Base-by-base conservation (phyloP, 371 early-diverging fungal species). In the Syncephalastrum monosporum region DNA sequence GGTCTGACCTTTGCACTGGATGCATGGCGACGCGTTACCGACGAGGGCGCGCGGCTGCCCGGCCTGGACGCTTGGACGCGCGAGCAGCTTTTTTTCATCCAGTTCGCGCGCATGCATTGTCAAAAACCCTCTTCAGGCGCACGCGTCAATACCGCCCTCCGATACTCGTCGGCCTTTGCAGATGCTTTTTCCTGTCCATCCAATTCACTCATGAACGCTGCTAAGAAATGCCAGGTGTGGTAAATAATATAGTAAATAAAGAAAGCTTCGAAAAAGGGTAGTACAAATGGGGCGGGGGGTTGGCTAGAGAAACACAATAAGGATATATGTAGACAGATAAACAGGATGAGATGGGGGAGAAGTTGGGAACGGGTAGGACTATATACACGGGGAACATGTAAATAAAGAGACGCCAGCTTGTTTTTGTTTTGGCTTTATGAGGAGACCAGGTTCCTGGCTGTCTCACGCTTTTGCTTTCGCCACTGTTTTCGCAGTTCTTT, bases 131-230 rank as follows among this genome's bases (percentile, higher is more conserved):
- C 24, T 16, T 46, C 41, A 3, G 24, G 8, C 52, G 78, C 74
- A 71, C 72, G 93, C 38, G 88, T 89, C 38, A 87, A 85, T 50
- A 88, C 85, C n/a, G 87, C 81, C 1, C 56, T 89, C 25, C 73
- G 73, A 42, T 89, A 90, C 65, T 82, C 85, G 1, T 13, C 53
- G 10, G 77, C 84, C 47, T 92, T 92, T 77, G 71, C 87, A 3
- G 57, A 77, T 23, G 79, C 85, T 10, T 92, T 86, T 63, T 56
- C 66, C 5, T 92, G 93, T 59, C 68, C 71, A 52, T 53, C 54
- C 16, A 79, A 78, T 4, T 61, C 75, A 3, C 47, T 61, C n/a
- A 86, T 86, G 87, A 82, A 85, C 56, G 84, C 87, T 23, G 62
- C 55, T 17, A 59, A 61, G 17, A 82, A 80, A 63, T 79, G 85